Base-by-base conservation (phyloP, 805 yeast genomes). In the Cyberlindnera nakhonratchasimensis region DNA sequence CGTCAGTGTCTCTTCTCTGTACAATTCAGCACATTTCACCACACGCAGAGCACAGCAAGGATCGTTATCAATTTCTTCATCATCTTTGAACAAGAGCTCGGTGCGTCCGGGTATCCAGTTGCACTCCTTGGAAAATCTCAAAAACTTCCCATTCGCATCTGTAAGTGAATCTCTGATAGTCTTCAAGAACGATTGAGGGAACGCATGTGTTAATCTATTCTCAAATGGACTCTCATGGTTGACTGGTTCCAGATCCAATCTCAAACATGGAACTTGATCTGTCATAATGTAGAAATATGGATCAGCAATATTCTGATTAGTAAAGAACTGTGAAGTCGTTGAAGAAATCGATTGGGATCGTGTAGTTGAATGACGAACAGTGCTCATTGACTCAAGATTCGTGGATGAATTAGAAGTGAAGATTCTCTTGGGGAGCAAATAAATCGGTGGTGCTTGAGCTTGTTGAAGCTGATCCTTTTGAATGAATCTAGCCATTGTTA, bases 401-500 rank as follows among this genome's bases (percentile, higher is more conserved):
- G 55, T 46, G 13, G 61, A 53, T 6, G 56, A 58, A 2, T 32
- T 33, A 3, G 57, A 54, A 25, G 56, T 48, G 40, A 53, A 59
- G 8, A 54, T 47, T 33, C 55, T 43, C 35, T 44, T 55, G 5
- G 60, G 56, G 5, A 55, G 38, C 3, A 44, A 33, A 23, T 49
- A 49, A 2, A 44, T 30, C 4, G 50, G 45, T 5, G 43, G 45
- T 10, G 50, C 40, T 13, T 33, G 48, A 13, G 40, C 19, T 11
- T 37, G 39, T 1, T 25, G 9, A 2, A 46, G 34, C 21, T 68
- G 74, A n/a, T 64, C 65, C 14, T 65, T 67, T 28, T 70, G 74
- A 6, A 71, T 65, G 47, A 83, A 81, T 17, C 82, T 83, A 5
- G 77, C 62, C 40, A 71, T 71, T 0, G 81, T 77, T 35, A 82